A percentile compares a stretch with the other conserved stretches of the same genome.
phyloP scores from a whole-genome alignment of 192 early-diverging fungal genomes.

The Podila epicladia region DNA sequence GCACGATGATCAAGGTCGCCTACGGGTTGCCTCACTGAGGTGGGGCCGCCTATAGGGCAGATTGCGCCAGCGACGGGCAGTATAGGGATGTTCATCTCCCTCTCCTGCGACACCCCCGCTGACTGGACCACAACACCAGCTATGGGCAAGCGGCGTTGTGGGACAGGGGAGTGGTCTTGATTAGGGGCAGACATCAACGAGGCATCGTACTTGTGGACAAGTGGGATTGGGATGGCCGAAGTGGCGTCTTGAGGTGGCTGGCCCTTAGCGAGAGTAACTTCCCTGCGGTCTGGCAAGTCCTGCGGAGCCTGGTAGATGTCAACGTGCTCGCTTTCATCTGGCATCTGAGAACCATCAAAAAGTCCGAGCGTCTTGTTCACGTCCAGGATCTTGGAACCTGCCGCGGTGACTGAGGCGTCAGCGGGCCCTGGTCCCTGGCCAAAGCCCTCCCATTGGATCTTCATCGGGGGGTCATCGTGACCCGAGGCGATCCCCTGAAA shows the following conservation, averaged over 20 bases:
- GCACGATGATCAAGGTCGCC: slow-evolving; percentile 26
- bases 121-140: not conserved
- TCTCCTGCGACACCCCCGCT: slow-evolving; percentile 14
- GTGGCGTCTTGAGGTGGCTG: not conserved
- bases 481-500: not conserved
- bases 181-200: slow-evolving; percentile 5
- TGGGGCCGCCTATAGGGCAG: slow-evolving; percentile 15
- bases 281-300: not conserved
- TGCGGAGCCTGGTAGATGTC: slow-evolving; percentile 6
- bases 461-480: not conserved
- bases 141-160: slow-evolving; percentile 4
- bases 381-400: slow-evolving; percentile 10
- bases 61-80: not conserved
- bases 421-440: slow-evolving; percentile 34
- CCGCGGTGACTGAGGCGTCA: not conserved
- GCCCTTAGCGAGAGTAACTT: not conserved
- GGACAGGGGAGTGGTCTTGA: slow-evolving; percentile 16
- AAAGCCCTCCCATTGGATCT: slow-evolving; percentile 29
- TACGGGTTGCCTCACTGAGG: slow-evolving; percentile 7
- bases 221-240: not conserved
- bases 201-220: slow-evolving; percentile 7
- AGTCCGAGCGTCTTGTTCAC: slow-evolving; percentile 7
- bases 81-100: slow-evolving; percentile 16
- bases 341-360: too few species aligned
- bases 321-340: too few species aligned